Conservation (phyloP, 2,329 filamentous ascomycete species). For the Ilyonectria robusta region DNA sequence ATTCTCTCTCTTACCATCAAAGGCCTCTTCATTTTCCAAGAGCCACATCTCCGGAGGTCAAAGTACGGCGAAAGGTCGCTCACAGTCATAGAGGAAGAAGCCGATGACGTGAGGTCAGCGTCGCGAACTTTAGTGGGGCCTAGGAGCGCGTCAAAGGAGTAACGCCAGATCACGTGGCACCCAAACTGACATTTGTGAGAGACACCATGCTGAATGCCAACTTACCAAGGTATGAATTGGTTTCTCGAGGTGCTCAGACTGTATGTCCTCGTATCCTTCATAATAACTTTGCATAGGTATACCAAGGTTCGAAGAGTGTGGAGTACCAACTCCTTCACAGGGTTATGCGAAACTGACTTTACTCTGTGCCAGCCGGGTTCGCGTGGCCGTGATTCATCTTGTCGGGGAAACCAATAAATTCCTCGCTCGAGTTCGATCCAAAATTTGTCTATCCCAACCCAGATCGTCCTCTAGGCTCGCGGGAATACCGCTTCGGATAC, state of each 20-base stretch:
- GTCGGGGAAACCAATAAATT: too few species aligned
- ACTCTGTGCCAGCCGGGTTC: too few species aligned
- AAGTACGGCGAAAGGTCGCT: constrained; percentile 37
- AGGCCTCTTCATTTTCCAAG: constrained; percentile 70
- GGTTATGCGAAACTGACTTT: too few species aligned
- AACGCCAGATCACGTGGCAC: constrained; percentile 47
- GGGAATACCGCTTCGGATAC: background rate
- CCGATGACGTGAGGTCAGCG: constrained; percentile 45
- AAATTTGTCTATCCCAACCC: background rate
- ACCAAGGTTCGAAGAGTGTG: too few species aligned
- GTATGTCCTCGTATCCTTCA: too few species aligned
- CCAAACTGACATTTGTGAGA: background rate
- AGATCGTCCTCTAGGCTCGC: background rate
- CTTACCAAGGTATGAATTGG: background rate
- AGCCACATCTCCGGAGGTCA: constrained; percentile 70
- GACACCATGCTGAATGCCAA: background rate
- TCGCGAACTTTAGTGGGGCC: constrained; percentile 44
- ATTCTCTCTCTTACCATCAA: constrained; percentile 57
- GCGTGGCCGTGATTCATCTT: too few species aligned
- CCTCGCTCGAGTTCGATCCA: background rate
- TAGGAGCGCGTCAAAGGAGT: constrained; percentile 33
- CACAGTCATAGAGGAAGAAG: constrained; percentile 31
- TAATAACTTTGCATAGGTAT: too few species aligned
- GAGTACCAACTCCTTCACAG: too few species aligned
- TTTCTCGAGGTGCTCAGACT: background rate